Percentiles rank a stretch among this genome's conserved stretches.
phyloP scores from a whole-genome alignment of 2,329 filamentous ascomycete species.

The Coniochaeta sp. region DNA sequence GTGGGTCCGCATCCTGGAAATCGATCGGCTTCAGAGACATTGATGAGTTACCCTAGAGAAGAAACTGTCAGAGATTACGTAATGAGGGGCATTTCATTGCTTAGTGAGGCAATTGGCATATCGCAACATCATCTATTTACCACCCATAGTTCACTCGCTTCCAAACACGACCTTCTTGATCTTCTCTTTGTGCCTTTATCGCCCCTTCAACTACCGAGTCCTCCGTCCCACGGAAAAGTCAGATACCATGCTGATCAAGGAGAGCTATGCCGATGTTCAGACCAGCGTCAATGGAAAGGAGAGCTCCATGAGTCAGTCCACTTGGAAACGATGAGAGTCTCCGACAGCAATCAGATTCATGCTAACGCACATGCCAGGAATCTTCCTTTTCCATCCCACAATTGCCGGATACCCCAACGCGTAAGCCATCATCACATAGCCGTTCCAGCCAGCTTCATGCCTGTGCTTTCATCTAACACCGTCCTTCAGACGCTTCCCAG shows the following conservation, averaged over 20 bases:
- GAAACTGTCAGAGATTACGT: no score
- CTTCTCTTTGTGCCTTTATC: no score
- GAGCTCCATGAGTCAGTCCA: conserved; percentile 41
- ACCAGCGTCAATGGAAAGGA: conserved; percentile 46
- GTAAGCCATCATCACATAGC: conserved; percentile 33
- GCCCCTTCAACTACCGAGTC: no score
- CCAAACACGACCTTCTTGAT: no score
- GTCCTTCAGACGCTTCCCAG: conserved; percentile 59
- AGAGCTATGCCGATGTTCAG: conserved; percentile 43
- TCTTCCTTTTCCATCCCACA: conserved; percentile 82
- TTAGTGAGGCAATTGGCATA: no score
- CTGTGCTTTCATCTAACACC: neutral
- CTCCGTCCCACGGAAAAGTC: no score
- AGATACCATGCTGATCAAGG: conserved; percentile 44
- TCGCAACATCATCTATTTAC: no score
- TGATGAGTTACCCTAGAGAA: no score
- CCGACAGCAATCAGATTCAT: neutral
- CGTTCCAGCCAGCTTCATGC: neutral
- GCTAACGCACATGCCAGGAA: conserved; percentile 45
- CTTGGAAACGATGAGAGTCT: neutral
- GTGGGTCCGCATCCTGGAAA: no score
- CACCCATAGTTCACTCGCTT: no score
- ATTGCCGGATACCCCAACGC: conserved; percentile 83
- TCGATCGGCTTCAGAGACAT: no score
- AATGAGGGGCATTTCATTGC: no score